Conservation (phyloP, 179 eudicot genomes). For the Vitellaria paradoxa region DNA sequence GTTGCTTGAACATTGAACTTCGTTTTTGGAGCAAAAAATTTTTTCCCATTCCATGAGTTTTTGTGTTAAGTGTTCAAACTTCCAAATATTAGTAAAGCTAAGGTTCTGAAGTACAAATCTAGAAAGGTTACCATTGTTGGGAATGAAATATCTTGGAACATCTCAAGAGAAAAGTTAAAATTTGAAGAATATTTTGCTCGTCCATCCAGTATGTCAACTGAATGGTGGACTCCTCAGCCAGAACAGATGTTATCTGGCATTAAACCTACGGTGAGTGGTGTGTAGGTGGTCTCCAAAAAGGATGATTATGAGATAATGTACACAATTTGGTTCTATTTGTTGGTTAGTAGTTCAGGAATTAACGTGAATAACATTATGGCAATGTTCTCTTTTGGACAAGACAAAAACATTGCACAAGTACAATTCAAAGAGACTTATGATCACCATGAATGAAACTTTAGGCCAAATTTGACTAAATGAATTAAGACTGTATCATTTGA, state of each 20-base stretch:
- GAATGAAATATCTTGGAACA: neutral
- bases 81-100: neutral
- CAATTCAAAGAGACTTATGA: neutral
- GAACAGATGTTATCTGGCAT: neutral
- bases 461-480: neutral
- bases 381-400: neutral
- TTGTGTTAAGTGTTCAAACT: neutral
- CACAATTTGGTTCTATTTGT: neutral
- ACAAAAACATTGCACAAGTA: neutral
- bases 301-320: neutral
- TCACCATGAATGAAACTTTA: neutral
- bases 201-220: neutral
- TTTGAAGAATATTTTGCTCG: neutral
- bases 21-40: neutral
- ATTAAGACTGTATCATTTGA: neutral
- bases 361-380: neutral
- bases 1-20: neutral
- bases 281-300: neutral
- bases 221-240: neutral
- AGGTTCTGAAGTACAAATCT: neutral
- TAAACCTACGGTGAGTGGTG: neutral
- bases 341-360: neutral
- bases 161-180: neutral
- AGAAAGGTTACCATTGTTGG: neutral
- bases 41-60: neutral